Base-by-base conservation (phyloP, 2,329 filamentous ascomycete species). In the Pseudogymnoascus sp. region DNA sequence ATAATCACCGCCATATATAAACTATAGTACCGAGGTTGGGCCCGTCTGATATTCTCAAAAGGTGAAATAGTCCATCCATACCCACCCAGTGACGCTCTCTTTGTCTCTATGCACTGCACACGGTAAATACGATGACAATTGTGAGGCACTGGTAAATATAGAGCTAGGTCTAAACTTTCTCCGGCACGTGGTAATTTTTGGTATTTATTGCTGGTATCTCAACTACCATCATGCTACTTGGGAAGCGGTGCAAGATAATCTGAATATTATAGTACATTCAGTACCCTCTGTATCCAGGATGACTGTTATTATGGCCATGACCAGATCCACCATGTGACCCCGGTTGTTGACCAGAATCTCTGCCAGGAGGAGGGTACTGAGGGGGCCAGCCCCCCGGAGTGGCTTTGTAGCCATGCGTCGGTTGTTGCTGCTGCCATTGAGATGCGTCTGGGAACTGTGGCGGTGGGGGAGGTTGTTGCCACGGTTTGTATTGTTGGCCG, bases 311-410 rank as follows among this genome's bases (percentile, higher is more conserved):
- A 36, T 56, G n/a, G n/a, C 50, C 50, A 36, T 34, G 14, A 5
- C 28, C 28, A 34, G 50, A 14, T 18, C 28, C 50, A 16, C 25
- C 16, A 11, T 56, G 28, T 12, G 50, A 5, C n/a, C 50, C 28
- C 5, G 50, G 28, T 21, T 56, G 50, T 10, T 56, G 50, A 36
- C 50, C 50, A 36, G 50, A 21, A 21, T 34, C 50, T 56, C 50
- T 56, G 28, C 28, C 28, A 56, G 50, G 28, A 56, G 50, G 50
- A 56, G 50, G 50, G 18, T 56, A 56, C 28, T 56, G 50, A 21
- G 50, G 50, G 50, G 28, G 4, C 50, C 50, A 36, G 28, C 50
- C 28, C 11, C 28, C 28, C 2, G 50, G n/a, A 14, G 50, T 14
- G n/a, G 50, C 16, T 11, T 56, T 28, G 5, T 56, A 56, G 28